Percentiles rank a stretch among this genome's conserved stretches.
Conservation (phyloP, 176 grass and related monocot genomes). For the Carex scoparia region DNA sequence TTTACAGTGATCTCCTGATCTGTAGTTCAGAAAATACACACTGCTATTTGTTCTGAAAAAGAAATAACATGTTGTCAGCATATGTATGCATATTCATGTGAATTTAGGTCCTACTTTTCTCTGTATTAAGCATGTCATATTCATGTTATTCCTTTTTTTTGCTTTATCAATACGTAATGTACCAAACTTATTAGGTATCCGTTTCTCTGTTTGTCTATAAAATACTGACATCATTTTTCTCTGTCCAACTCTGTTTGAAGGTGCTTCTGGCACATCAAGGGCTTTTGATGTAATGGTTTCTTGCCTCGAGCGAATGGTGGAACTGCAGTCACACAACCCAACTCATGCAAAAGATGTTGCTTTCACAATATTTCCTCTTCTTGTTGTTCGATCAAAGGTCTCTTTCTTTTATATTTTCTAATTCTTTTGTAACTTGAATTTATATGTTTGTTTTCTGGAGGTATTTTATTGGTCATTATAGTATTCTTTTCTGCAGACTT, state of each 20-base stretch:
- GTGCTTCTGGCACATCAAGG: constrained; percentile 54
- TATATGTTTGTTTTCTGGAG: constrained; percentile 2
- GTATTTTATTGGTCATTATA: constrained; percentile 10
- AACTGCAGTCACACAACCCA: constrained; percentile 49
- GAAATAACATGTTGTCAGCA: background rate
- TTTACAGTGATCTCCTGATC: background rate
- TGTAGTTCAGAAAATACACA: background rate
- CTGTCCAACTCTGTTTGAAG: constrained; percentile 38
- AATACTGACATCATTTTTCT: background rate
- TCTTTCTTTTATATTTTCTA: background rate
- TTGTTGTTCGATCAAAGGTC: constrained; percentile 83
- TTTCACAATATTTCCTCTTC: constrained; percentile 53
- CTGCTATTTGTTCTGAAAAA: background rate
- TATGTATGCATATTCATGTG: background rate
- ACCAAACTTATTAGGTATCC: background rate
- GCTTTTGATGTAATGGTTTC: constrained; percentile 76
- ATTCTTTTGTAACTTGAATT: background rate
- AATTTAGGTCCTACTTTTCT: background rate
- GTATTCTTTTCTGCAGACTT: constrained; percentile 42
- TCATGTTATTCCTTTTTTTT: background rate
- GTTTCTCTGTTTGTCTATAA: background rate
- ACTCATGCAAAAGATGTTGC: constrained; percentile 64
- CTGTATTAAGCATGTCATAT: background rate
- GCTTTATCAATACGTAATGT: background rate
- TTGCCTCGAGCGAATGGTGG: constrained; percentile 63